These are phyloP conservation scores for Penicillium mononematosum DNA, from an alignment of 495 filamentous ascomycete species.

Conservation along the genomic window DNA sequence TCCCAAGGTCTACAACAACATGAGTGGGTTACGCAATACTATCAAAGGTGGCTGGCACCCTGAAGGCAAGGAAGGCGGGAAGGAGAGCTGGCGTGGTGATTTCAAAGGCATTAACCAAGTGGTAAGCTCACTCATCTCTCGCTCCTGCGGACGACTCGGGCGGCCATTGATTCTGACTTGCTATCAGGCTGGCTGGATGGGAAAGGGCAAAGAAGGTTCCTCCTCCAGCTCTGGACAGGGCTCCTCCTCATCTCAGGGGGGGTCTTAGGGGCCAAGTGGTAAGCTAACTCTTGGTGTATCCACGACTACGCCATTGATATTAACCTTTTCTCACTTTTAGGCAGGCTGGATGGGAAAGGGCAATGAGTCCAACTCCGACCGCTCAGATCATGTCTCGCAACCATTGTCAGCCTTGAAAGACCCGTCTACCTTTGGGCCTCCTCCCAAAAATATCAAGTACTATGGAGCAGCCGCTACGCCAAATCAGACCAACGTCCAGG, in stretches of 20 bases:
- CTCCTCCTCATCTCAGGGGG: not conserved
- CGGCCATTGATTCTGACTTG: constrained; percentile 13
- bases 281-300: constrained; percentile 15
- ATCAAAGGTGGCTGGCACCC: constrained; percentile 61
- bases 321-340: constrained; percentile 12
- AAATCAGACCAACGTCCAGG: constrained; percentile 40
- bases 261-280: constrained; percentile 46
- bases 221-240: not conserved
- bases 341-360: constrained; percentile 50
- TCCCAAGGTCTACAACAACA: constrained; percentile 19
- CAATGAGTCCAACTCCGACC: constrained; percentile 40
- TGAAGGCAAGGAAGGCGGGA: constrained; percentile 52
- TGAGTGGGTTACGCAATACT: constrained; percentile 52
- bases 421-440: constrained; percentile 79
- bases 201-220: constrained; percentile 47
- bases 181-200: constrained; percentile 39
- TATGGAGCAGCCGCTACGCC: constrained; percentile 50
- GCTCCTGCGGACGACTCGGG: not conserved
- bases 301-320: constrained; percentile 12
- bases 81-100: constrained; percentile 58
- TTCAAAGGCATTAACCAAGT: constrained; percentile 61
- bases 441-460: constrained; percentile 68
- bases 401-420: constrained; percentile 81
- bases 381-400: constrained; percentile 54
- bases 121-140: constrained; percentile 33